Percentiles rank a stretch among this genome's conserved stretches.
Conservation (phyloP, 129 eudicot genomes). For the Saussurea involucrata region DNA sequence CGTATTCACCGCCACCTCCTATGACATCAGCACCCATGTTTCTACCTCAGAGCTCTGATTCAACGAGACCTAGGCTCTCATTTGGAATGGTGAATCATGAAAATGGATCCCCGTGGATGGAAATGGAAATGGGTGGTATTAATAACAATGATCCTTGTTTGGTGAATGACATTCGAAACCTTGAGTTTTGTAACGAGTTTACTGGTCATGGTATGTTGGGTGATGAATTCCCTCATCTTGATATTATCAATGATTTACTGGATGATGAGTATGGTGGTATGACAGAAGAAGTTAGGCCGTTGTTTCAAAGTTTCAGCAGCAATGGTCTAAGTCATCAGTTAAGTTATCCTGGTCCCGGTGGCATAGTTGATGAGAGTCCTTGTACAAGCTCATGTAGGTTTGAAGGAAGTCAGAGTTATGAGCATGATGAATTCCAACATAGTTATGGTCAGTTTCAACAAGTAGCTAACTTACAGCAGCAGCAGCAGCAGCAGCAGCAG, state of each 20-base stretch:
- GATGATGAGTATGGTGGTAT: conserved; percentile 67
- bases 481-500: conserved; percentile 19
- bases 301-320: conserved; percentile 22
- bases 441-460: no score
- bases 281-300: neutral
- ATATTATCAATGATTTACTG: conserved; percentile 86
- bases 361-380: conserved; percentile 43
- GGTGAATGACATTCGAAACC: conserved; percentile 29
- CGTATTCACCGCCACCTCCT: conserved; percentile 36
- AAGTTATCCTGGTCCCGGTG: conserved; percentile 47
- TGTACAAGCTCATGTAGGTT: conserved; percentile 62
- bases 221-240: conserved; percentile 92
- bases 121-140: conserved; percentile 20
- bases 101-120: conserved; percentile 57
- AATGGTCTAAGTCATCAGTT: conserved; percentile 57
- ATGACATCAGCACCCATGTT: conserved; percentile 13
- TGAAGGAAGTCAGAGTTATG: conserved; percentile 56
- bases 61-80: conserved; percentile 45
- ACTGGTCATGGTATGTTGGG: conserved; percentile 38
- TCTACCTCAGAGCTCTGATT: conserved; percentile 45
- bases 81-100: conserved; percentile 60
- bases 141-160: conserved; percentile 4
- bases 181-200: conserved; percentile 34
- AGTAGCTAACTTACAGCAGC: conserved; percentile 17
- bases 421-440: conserved; percentile 49